Evolutionary conservation across 805 yeast species (phyloP).

Genomic region (Tetrapisispora pingtungensis): DNA sequence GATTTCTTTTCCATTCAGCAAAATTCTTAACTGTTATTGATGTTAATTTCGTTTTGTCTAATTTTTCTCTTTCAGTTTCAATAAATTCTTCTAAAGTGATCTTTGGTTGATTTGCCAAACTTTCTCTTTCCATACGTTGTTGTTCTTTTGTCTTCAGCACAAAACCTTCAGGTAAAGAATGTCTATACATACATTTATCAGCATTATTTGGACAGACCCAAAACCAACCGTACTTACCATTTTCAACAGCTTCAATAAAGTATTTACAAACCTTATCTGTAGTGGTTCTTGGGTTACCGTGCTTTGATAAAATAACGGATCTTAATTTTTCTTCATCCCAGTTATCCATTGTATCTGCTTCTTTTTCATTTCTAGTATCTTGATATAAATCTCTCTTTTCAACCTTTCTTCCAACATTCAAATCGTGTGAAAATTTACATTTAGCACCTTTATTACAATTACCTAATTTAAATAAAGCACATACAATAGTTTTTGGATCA

Average conservation of each 20-base stretch:
- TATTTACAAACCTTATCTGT: constrained; percentile 90
- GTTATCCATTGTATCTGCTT: constrained; percentile 80
- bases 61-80: constrained; percentile 80
- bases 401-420: constrained; percentile 74
- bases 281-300: constrained; percentile 87
- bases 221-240: constrained; percentile 97
- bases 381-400: constrained; percentile 87
- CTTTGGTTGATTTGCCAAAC: constrained; percentile 74
- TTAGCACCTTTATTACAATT: constrained; percentile 68
- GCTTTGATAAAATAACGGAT: constrained; percentile 77
- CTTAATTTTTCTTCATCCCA: constrained; percentile 97
- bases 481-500: constrained; percentile 88
- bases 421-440: constrained; percentile 91
- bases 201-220: constrained; percentile 97
- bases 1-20: constrained; percentile 70
- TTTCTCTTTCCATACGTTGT: constrained; percentile 76
- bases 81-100: constrained; percentile 92
- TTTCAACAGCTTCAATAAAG: constrained; percentile 94
- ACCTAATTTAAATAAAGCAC: constrained; percentile 83
- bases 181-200: constrained; percentile 84
- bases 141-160: constrained; percentile 95
- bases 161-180: constrained; percentile 93
- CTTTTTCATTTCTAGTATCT: constrained; percentile 65
- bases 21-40: constrained; percentile 82
- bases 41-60: constrained; percentile 63